Base-by-base conservation (phyloP, 2,329 filamentous ascomycete species). In the Fusarium incarnatum region DNA sequence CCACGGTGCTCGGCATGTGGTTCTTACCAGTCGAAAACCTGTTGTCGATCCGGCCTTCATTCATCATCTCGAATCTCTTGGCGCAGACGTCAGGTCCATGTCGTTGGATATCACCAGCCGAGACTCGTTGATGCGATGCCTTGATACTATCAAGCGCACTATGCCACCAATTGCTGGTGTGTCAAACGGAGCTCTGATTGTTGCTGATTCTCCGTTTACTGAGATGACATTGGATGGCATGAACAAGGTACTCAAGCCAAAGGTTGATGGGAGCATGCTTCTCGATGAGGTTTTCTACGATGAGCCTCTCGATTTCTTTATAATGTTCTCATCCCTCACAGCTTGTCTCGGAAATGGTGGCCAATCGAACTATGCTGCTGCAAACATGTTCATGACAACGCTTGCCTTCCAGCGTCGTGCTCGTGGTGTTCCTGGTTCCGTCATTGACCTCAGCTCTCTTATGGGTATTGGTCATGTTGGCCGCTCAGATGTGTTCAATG, bases 121-220 rank as follows among this genome's bases (percentile, higher is more conserved):
- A 13, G 28, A 30, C 28, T 30, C 28, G 28, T 30, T 30, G 28
- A 30, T 30, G 28, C 28, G 28, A 30, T 30, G 28, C 12, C 28
- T 30, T 30, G 28, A 30, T 30, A 30, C 28, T 7, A 7, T 30
- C 12, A 30, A 30, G 28, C 28, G 28, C 28, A 30, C 68, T 1
- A 70, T 77, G 60, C 79, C 80, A 0, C 76, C 77, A 0, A 79
- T 86, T 28, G 78, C 68, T 0, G 84, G 84, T 18, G 80, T 85
- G 1, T 77, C 76, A 2, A 78, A 85, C 40, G 83, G 78, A 1
- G 83, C 83, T 9, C 81, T 85, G 80, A 79, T 85, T 5, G 75
- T 86, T 0, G 59, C 73, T 4, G 83, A 85, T 34, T 41, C 32
- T 8, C 54, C 60, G 15, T 80, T 83, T 32, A 54, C 63, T 10